These are phyloP conservation scores for Termitomyces sp. DNA, from an alignment of 768 basidiomycete genomes.

Conservation along the genomic window DNA sequence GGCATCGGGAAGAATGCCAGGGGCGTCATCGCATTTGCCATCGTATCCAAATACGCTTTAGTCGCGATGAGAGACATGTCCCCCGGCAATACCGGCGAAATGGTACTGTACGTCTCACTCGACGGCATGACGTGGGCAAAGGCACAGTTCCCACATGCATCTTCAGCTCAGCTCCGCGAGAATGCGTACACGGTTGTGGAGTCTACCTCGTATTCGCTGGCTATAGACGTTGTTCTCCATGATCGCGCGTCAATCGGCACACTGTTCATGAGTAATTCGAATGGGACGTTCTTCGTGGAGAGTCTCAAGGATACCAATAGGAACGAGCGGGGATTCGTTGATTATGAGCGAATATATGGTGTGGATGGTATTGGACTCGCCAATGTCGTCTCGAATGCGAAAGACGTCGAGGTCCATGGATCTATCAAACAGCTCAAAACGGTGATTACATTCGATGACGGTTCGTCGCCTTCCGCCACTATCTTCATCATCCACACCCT, in stretches of 20 bases:
- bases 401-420: constrained; percentile 72
- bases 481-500: constrained; percentile 12
- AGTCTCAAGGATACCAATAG: constrained; percentile 90
- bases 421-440: constrained; percentile 72
- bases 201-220: constrained; percentile 87
- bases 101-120: constrained; percentile 81
- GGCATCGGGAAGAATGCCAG: constrained; percentile 81
- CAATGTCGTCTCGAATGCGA: constrained; percentile 79
- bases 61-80: constrained; percentile 78
- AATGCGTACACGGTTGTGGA: constrained; percentile 97
- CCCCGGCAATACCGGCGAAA: constrained; percentile 53
- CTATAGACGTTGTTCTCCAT: constrained; percentile 86
- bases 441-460: constrained; percentile 86
- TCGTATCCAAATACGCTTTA: constrained; percentile 89
- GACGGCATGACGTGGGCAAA: constrained; percentile 84
- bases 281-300: constrained; percentile 93
- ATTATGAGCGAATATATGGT: constrained; percentile 85
- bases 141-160: constrained; percentile 90
- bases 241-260: constrained; percentile 71
- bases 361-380: constrained; percentile 89
- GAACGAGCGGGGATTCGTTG: constrained; percentile 84
- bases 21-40: constrained; percentile 90
- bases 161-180: constrained; percentile 70
- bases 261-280: constrained; percentile 91
- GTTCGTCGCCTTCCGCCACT: constrained; percentile 7